These are phyloP conservation scores for Mallotus repandus DNA, from an alignment of 441 rosid genomes.

Conservation along the genomic window DNA sequence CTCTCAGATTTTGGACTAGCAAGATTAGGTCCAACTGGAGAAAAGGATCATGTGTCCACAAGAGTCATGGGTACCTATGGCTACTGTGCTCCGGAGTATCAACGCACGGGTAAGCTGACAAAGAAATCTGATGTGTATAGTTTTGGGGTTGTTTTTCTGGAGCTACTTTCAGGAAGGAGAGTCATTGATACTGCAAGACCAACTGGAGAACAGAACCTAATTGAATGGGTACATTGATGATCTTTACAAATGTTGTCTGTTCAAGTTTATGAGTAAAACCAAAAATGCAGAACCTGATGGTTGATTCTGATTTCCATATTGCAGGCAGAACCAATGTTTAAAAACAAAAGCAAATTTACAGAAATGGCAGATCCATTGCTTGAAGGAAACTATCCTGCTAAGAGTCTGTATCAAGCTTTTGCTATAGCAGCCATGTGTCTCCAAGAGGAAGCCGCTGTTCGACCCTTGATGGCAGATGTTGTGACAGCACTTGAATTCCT, in stretches of 20 bases:
- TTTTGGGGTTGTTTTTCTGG: constrained; percentile 83
- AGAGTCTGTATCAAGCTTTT: constrained; percentile 77
- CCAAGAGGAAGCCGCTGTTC: constrained; percentile 67
- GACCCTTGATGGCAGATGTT: constrained; percentile 87
- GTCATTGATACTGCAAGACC: constrained; percentile 65
- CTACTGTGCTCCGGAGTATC: constrained; percentile 87
- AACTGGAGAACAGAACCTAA: constrained; percentile 68
- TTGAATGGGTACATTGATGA: constrained; percentile 60
- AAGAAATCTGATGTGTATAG: constrained; percentile 79
- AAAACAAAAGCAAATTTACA: constrained; percentile 61
- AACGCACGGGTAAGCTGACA: constrained; percentile 66
- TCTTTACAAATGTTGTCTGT: background rate
- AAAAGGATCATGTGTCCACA: constrained; percentile 70
- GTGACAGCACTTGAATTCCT: constrained; percentile 74
- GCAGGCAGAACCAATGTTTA: constrained; percentile 74
- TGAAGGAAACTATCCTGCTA: constrained; percentile 54
- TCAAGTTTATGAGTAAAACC: no score
- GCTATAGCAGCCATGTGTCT: constrained; percentile 93
- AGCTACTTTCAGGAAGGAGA: constrained; percentile 85
- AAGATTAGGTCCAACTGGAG: constrained; percentile 80
- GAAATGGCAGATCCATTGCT: constrained; percentile 79
- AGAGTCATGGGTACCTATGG: constrained; percentile 96
- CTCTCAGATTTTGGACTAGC: constrained; percentile 95
- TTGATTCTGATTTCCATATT: constrained; percentile 11
- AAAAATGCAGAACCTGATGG: background rate